These are phyloP conservation scores for Crotalaria pallida DNA, from an alignment of 306 rosid genomes.

Conservation along the genomic window DNA sequence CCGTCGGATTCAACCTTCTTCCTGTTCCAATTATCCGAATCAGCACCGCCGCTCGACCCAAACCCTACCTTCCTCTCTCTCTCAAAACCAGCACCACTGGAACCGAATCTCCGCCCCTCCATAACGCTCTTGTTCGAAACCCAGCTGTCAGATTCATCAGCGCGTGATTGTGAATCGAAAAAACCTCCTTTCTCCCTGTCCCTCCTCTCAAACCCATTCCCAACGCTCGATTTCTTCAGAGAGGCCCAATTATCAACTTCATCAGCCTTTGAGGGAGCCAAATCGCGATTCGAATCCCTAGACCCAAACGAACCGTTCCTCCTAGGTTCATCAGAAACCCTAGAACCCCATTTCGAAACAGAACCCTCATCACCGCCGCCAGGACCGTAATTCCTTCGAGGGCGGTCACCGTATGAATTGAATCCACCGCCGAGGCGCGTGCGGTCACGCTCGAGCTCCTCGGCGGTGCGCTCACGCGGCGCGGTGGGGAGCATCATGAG, in stretches of 20 bases:
- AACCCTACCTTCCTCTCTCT: conserved; percentile 60
- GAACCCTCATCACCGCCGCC: conserved; percentile 50
- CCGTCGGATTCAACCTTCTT: conserved; percentile 36
- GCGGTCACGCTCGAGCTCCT: conserved; percentile 64
- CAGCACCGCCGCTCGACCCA: conserved; percentile 53
- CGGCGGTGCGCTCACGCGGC: conserved; percentile 83
- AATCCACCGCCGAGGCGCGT: conserved; percentile 62
- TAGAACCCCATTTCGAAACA: conserved; percentile 67
- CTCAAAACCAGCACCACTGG: conserved; percentile 50
- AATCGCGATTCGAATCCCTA: conserved; percentile 52
- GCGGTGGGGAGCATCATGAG: conserved; percentile 66
- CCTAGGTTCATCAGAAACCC: conserved; percentile 60
- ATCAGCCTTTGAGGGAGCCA: conserved; percentile 75
- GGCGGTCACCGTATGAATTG: conserved; percentile 38
- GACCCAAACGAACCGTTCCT: conserved; percentile 36
- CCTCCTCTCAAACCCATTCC: conserved; percentile 58
- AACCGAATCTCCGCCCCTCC: conserved; percentile 56
- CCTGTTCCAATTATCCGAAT: conserved; percentile 56
- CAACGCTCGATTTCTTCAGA: conserved; percentile 48
- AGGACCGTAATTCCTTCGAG: conserved; percentile 15
- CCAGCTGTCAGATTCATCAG: conserved; percentile 90
- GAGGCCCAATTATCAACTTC: conserved; percentile 87
- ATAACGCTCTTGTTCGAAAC: conserved; percentile 55
- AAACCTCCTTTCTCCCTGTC: conserved; percentile 47
- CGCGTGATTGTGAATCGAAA: conserved; percentile 76